Conservation (phyloP, 495 filamentous ascomycete genomes). For the Daldinia grandis region DNA sequence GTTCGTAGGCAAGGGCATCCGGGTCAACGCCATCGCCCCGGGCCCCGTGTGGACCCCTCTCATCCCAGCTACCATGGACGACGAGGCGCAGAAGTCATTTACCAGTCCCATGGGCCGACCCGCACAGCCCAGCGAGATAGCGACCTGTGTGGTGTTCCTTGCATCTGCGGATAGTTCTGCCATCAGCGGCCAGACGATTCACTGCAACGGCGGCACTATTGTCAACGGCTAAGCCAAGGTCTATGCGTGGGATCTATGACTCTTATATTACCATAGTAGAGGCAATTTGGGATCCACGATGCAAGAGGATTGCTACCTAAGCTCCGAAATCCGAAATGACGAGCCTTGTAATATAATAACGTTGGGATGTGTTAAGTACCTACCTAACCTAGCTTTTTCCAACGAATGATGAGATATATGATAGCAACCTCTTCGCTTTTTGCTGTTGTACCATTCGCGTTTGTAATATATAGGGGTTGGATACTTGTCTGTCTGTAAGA, state of each 20-base stretch:
- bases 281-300: not conserved
- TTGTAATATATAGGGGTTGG: not conserved
- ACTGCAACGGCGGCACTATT: conserved; percentile 73
- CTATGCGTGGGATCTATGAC: not conserved
- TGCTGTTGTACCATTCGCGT: not conserved
- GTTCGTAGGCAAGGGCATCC: conserved; percentile 73
- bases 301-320: no score
- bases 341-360: conserved; percentile 4
- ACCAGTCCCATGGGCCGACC: conserved; percentile 82
- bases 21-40: conserved; percentile 82
- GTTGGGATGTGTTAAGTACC: not conserved
- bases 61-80: conserved; percentile 79
- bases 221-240: conserved; percentile 61
- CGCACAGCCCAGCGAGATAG: conserved; percentile 80
- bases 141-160: conserved; percentile 86
- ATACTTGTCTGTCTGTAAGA: not conserved
- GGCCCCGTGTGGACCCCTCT: conserved; percentile 88
- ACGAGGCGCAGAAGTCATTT: conserved; percentile 75
- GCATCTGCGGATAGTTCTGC: conserved; percentile 77
- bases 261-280: not conserved
- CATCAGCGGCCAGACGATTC: conserved; percentile 68
- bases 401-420: conserved; percentile 22
- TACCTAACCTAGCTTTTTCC: not conserved
- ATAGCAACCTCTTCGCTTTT: not conserved
- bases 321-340: not conserved